phyloP scores from a whole-genome alignment of 2,329 filamentous ascomycete genomes.

The Alternaria conjuncta region DNA sequence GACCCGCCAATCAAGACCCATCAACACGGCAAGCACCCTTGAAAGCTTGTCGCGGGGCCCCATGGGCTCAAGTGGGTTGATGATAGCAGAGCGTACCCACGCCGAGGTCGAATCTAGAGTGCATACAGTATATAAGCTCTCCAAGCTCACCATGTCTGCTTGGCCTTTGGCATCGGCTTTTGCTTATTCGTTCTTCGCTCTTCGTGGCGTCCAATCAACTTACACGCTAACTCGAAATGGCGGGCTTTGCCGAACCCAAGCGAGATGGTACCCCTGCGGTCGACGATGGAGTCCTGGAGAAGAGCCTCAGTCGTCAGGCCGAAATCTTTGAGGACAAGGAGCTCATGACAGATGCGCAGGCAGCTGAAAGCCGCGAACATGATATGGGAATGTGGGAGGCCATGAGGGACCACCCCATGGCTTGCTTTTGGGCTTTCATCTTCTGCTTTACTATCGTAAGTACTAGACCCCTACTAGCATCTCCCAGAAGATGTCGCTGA shows the following conservation, averaged over 20 bases:
- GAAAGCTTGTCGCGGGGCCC: conserved; percentile 29
- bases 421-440: conserved; percentile 62
- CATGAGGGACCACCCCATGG: conserved; percentile 59
- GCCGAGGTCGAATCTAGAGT: conserved; percentile 6
- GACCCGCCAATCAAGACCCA: conserved; percentile 16
- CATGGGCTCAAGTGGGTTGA: conserved; percentile 15
- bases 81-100: neutral
- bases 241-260: conserved; percentile 9
- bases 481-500: neutral
- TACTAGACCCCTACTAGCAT: neutral
- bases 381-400: conserved; percentile 58
- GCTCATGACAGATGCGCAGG: conserved; percentile 52
- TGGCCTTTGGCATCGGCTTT: conserved; percentile 6
- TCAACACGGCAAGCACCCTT: conserved; percentile 12
- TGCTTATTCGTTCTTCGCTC: conserved; percentile 15
- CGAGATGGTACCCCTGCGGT: neutral
- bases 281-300: conserved; percentile 5
- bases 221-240: conserved; percentile 10
- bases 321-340: conserved; percentile 31
- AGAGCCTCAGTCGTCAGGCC: conserved; percentile 4
- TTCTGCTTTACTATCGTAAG: conserved; percentile 62
- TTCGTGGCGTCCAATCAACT: conserved; percentile 10
- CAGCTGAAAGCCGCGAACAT: conserved; percentile 62
- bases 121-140: conserved; percentile 16
- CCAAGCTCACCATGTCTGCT: neutral